phyloP scores from a whole-genome alignment of 495 filamentous ascomycete species.

The Aspergillus bertholletiae region DNA sequence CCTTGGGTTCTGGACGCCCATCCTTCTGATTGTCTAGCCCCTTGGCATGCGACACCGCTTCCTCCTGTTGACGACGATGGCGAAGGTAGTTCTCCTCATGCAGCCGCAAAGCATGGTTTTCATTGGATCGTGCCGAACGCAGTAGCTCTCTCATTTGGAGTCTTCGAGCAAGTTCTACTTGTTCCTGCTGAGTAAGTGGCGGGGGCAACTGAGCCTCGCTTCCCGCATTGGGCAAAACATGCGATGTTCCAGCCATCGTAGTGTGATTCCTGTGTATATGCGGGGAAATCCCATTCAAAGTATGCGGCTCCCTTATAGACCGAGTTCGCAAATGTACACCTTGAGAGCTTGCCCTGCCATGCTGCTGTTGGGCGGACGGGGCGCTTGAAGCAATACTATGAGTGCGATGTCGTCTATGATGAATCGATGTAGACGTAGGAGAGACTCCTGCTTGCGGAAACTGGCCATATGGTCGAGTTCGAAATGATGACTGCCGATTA shows the following conservation, averaged over 20 bases:
- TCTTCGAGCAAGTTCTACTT: not conserved
- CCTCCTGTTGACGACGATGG: not conserved
- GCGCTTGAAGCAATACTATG: slow-evolving; percentile 5
- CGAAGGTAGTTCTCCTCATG: not conserved
- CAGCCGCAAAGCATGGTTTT: not conserved
- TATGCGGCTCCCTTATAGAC: not conserved
- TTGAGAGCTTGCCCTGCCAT: slow-evolving; percentile 2
- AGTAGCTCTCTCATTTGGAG: not conserved
- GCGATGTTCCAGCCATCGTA: not conserved
- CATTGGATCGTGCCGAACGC: not conserved
- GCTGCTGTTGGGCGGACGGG: not conserved
- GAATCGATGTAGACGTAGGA: not conserved
- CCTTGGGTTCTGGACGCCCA: slow-evolving; percentile 39
- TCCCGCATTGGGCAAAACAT: not conserved
- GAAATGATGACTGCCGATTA: not conserved
- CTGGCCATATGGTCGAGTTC: slow-evolving; percentile 1
- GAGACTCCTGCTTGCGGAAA: slow-evolving; percentile 7
- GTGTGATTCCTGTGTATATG: not conserved
- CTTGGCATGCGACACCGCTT: slow-evolving; percentile 5
- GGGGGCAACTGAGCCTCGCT: not conserved
- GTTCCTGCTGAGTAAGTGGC: not conserved
- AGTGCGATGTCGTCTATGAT: slow-evolving; percentile 12
- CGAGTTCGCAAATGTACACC: slow-evolving; percentile 5
- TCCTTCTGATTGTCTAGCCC: slow-evolving; percentile 16
- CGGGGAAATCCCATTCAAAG: not conserved